Conservation (phyloP, 257 asterid genomes). For the Solanum sejunctum region DNA sequence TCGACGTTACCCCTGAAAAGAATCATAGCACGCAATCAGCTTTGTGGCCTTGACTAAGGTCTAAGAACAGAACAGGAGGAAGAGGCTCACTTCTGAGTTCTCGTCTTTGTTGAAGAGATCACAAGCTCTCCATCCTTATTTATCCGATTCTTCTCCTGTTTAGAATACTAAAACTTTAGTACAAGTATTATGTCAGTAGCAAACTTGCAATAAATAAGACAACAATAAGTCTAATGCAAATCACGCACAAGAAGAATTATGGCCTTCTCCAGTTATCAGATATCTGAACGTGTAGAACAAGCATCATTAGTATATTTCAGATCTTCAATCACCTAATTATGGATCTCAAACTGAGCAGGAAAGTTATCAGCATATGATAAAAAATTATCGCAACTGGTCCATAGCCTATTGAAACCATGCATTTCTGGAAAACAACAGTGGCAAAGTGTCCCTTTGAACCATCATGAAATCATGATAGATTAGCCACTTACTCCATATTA, state of each 20-base stretch:
- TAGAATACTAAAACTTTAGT: not conserved
- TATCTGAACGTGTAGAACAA: not conserved
- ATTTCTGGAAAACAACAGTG: not conserved
- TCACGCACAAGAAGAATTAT: not conserved
- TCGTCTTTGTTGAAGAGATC: conserved; percentile 75
- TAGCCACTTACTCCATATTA: not conserved
- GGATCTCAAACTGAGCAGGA: not conserved
- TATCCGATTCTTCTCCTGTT: conserved; percentile 84
- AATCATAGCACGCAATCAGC: conserved; percentile 5
- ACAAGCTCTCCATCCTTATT: conserved; percentile 87
- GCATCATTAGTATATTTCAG: not conserved
- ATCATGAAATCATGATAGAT: not conserved
- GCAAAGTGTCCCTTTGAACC: not conserved
- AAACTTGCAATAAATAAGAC: not conserved
- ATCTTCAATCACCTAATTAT: not conserved
- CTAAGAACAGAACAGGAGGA: conserved; percentile 2
- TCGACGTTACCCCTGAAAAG: conserved; percentile 63
- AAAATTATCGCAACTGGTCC: not conserved
- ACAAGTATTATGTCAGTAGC: not conserved
- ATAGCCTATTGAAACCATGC: not conserved
- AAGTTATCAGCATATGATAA: not conserved
- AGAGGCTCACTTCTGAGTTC: conserved; percentile 64
- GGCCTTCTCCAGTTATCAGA: not conserved
- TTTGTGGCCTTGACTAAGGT: conserved; percentile 1
- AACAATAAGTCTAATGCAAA: not conserved